These are phyloP conservation scores for Cydonia oblonga DNA, from an alignment of 331 rosid genomes.

Conservation along the genomic window DNA sequence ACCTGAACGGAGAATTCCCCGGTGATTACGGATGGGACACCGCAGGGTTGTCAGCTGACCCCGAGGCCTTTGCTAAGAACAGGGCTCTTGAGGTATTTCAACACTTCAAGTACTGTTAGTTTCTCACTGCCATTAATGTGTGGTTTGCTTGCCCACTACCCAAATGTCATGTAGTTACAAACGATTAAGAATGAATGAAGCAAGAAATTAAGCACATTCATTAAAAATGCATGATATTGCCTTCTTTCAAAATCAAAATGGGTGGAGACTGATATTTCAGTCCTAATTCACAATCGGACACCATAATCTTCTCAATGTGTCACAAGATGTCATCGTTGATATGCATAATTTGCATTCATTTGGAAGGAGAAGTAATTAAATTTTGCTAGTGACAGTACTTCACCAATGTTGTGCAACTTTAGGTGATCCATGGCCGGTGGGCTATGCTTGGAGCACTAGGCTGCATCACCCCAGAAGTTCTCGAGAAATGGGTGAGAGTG, in stretches of 20 bases:
- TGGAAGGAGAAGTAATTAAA: background rate
- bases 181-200: background rate
- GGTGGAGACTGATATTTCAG: background rate
- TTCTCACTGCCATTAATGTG: background rate
- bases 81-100: conserved; percentile 69
- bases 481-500: conserved; percentile 55
- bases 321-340: background rate
- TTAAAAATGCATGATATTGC: background rate
- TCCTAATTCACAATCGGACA: background rate
- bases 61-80: conserved; percentile 77
- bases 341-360: background rate
- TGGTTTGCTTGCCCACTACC: background rate
- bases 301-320: background rate
- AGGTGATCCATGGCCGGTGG: conserved; percentile 89
- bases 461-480: conserved; percentile 74
- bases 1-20: conserved; percentile 63
- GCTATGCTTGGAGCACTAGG: conserved; percentile 91
- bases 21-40: conserved; percentile 86
- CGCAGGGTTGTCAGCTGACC: conserved; percentile 75
- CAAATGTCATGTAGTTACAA: background rate
- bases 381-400: background rate
- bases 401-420: background rate
- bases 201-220: background rate
- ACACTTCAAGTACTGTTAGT: background rate
- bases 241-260: background rate